Conservation (phyloP, 257 asterid species). For the Apocynum venetum region DNA sequence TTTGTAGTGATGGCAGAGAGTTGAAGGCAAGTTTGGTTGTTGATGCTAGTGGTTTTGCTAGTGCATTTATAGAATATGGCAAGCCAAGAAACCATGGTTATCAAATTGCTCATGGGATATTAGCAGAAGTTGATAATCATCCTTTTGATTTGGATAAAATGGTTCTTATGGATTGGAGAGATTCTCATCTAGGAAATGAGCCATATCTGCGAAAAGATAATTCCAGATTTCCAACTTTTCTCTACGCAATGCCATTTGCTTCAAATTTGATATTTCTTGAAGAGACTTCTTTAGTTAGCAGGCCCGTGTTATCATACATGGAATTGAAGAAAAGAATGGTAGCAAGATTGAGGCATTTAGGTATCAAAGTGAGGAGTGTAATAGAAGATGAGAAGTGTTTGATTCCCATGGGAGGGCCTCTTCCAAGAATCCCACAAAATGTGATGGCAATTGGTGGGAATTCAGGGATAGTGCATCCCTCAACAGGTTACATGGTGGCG, state of each 20-base stretch:
- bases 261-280: constrained; percentile 71
- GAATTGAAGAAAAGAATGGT: constrained; percentile 88
- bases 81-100: constrained; percentile 68
- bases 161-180: constrained; percentile 98
- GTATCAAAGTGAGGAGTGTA: constrained; percentile 56
- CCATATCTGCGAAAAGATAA: constrained; percentile 51
- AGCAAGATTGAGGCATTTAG: constrained; percentile 78
- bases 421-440: constrained; percentile 71
- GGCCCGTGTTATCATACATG: constrained; percentile 56
- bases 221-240: constrained; percentile 57
- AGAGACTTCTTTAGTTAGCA: constrained; percentile 77
- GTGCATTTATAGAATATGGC: constrained; percentile 60
- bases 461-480: constrained; percentile 80
- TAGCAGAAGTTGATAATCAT: constrained; percentile 77
- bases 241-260: constrained; percentile 87
- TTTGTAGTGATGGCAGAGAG: constrained; percentile 69
- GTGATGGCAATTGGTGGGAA: constrained; percentile 84
- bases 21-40: constrained; percentile 62
- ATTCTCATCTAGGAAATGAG: constrained; percentile 87
- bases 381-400: constrained; percentile 82
- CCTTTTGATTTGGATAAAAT: constrained; percentile 88
- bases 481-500: constrained; percentile 82
- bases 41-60: constrained; percentile 84
- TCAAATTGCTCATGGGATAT: constrained; percentile 86
- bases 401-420: constrained; percentile 93